Percentiles rank a stretch among this genome's conserved stretches.
Evolutionary conservation across 164 flowering plant genomes (phyloP).

Genomic region (Chimonanthus praecox): DNA sequence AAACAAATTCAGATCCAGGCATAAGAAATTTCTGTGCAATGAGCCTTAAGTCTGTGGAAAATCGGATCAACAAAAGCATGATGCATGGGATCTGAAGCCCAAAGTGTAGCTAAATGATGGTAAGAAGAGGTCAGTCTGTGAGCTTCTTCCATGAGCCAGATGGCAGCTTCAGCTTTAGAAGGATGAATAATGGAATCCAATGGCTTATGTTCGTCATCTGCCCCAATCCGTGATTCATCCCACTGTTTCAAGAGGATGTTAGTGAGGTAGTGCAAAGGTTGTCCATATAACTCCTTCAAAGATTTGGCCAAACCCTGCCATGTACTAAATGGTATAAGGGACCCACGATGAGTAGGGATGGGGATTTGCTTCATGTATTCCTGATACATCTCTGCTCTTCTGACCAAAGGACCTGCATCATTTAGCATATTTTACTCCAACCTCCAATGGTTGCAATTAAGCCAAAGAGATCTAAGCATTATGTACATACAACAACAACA

Average conservation of each 20-base stretch:
- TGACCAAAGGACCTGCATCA: constrained; percentile 41
- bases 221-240: constrained; percentile 56
- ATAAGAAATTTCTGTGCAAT: no score
- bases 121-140: constrained; percentile 61
- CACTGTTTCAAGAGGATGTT: constrained; percentile 55
- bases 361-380: constrained; percentile 77
- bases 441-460: background rate
- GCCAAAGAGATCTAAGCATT: background rate
- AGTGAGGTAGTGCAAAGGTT: constrained; percentile 89
- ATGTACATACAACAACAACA: no score
- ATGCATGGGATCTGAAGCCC: constrained; percentile 61
- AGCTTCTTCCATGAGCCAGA: constrained; percentile 86
- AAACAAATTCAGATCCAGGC: no score
- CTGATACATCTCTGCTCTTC: constrained; percentile 77
- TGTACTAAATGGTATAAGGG: constrained; percentile 57
- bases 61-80: constrained; percentile 52
- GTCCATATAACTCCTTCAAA: constrained; percentile 64
- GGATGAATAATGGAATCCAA: constrained; percentile 68
- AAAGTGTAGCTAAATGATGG: constrained; percentile 48
- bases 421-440: constrained; percentile 11
- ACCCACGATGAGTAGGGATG: constrained; percentile 54
- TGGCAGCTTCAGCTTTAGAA: constrained; percentile 67
- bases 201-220: constrained; percentile 44
- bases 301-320: constrained; percentile 75
- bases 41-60: no score